Conservation (phyloP, 106 monocot genomes). For the Allium sativum region DNA sequence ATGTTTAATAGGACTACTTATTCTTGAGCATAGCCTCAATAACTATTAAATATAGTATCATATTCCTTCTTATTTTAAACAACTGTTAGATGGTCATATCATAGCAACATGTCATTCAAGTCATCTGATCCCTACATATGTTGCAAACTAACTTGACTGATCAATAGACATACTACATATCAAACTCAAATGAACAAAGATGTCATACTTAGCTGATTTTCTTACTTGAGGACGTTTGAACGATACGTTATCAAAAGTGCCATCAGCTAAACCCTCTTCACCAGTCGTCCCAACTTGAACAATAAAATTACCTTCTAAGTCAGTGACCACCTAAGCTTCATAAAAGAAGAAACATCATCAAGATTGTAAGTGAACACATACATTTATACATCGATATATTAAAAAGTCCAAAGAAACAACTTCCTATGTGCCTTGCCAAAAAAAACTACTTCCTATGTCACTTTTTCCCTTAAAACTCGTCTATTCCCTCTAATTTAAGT, state of each 20-base stretch:
- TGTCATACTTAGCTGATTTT: not conserved
- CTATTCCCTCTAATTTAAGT: no score
- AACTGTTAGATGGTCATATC: no score
- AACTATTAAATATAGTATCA: no score
- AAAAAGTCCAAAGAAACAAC: no score
- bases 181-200: not conserved
- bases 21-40: no score
- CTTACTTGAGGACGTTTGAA: conserved; percentile 90
- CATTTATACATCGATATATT: no score
- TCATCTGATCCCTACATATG: not conserved
- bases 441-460: no score
- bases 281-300: conserved; percentile 81
- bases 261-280: conserved; percentile 78
- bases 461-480: not conserved
- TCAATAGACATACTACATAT: not conserved
- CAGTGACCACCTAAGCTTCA: conserved; percentile 68
- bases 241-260: conserved; percentile 62
- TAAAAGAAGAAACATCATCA: not conserved
- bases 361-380: not conserved
- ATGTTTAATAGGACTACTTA: no score
- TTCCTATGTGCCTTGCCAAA: not conserved
- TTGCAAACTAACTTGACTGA: not conserved
- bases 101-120: no score
- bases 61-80: no score
- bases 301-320: conserved; percentile 71